Conservation (phyloP, 306 rosid genomes). For the Mucuna pruriens region DNA sequence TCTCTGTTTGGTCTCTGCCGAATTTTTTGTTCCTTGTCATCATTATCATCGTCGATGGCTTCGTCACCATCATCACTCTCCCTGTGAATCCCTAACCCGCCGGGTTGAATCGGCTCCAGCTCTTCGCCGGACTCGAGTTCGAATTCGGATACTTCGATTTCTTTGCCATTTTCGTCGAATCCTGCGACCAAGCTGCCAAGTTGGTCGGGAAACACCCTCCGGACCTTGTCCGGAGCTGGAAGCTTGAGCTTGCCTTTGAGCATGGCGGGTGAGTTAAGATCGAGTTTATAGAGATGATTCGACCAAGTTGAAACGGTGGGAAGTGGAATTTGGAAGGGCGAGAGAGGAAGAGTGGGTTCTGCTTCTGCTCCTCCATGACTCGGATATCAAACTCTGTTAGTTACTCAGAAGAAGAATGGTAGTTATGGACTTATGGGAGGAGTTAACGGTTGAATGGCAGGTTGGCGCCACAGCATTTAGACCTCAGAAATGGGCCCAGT, state of each 20-base stretch:
- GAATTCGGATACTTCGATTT: slow-evolving; percentile 38
- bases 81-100: slow-evolving; percentile 44
- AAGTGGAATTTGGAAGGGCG: background rate
- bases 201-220: slow-evolving; percentile 55
- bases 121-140: slow-evolving; percentile 68
- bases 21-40: slow-evolving; percentile 19
- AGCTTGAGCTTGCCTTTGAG: slow-evolving; percentile 75
- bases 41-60: background rate
- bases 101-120: slow-evolving; percentile 74
- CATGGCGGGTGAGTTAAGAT: slow-evolving; percentile 47
- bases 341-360: slow-evolving; percentile 4
- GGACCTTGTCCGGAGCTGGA: slow-evolving; percentile 57
- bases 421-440: slow-evolving; percentile 49
- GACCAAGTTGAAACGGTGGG: slow-evolving; percentile 30
- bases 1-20: slow-evolving; percentile 44
- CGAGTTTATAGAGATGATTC: slow-evolving; percentile 13
- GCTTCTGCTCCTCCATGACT: slow-evolving; percentile 28
- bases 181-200: slow-evolving; percentile 65
- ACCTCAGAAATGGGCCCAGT: background rate
- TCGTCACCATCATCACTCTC: slow-evolving; percentile 31
- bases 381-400: slow-evolving; percentile 37
- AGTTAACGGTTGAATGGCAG: slow-evolving; percentile 60
- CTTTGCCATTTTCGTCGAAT: slow-evolving; percentile 47
- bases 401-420: slow-evolving; percentile 49
- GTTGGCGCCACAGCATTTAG: slow-evolving; percentile 14